Evolutionary conservation across 1,284 basidiomycete species (phyloP).

Genomic region (Moesziomyces aphidis): DNA sequence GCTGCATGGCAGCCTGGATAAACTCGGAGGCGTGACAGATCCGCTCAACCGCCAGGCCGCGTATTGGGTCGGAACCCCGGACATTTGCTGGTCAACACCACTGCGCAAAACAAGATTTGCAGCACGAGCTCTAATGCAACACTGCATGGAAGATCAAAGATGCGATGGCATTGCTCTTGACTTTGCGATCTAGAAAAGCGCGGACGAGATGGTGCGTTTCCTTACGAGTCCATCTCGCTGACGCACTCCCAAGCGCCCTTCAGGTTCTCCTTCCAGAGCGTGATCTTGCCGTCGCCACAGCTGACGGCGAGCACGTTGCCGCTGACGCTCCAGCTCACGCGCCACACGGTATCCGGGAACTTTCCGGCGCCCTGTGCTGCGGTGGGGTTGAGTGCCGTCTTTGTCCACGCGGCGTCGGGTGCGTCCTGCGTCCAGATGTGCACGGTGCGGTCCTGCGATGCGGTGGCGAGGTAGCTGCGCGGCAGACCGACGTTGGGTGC

Average conservation of each 20-base stretch:
- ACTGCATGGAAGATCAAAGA: too few relatives aligned
- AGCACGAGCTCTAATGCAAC: too few relatives aligned
- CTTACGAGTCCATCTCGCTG: constrained; percentile 56
- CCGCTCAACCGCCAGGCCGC: too few relatives aligned
- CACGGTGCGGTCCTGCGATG: constrained; percentile 88
- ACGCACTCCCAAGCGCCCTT: constrained; percentile 96
- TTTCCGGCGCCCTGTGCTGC: constrained; percentile 38
- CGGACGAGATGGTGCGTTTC: not conserved
- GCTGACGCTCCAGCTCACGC: constrained; percentile 95
- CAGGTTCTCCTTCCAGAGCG: constrained; percentile 97
- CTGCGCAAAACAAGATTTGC: too few relatives aligned
- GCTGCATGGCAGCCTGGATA: too few relatives aligned
- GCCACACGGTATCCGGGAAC: constrained; percentile 78
- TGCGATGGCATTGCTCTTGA: not conserved
- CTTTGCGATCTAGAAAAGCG: not conserved
- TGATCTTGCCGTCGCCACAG: constrained; percentile 97
- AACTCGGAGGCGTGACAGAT: too few relatives aligned
- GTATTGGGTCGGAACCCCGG: too few relatives aligned
- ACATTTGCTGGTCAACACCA: too few relatives aligned
- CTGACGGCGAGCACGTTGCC: constrained; percentile 96
- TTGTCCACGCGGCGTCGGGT: constrained; percentile 82
- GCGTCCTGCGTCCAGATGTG: constrained; percentile 93
- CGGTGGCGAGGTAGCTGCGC: constrained; percentile 92
- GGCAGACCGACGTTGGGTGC: constrained; percentile 96
- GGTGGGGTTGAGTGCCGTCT: constrained; percentile 83